Evolutionary conservation across 805 yeast genomes (phyloP).

Genomic region (Metschnikowia dekortorum): DNA sequence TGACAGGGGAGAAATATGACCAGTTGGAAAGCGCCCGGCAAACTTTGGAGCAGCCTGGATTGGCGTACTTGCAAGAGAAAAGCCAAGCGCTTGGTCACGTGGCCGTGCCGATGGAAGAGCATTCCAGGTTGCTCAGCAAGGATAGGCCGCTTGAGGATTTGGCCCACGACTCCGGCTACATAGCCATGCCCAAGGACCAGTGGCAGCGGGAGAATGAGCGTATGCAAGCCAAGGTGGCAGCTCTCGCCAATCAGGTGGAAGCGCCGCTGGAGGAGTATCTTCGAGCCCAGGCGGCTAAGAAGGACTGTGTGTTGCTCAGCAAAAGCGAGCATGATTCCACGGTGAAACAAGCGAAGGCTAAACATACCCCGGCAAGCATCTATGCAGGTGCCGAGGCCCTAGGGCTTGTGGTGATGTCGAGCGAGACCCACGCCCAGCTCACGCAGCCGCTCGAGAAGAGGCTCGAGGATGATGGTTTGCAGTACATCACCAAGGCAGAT

Average conservation of each 20-base stretch:
- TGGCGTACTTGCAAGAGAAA: slow-evolving; percentile 5
- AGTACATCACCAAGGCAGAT: slow-evolving; percentile 8
- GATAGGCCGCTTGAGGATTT: slow-evolving; percentile 5
- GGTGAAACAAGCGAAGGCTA: slow-evolving; percentile 7
- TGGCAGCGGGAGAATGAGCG: slow-evolving; percentile 4
- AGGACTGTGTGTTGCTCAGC: slow-evolving; percentile 2
- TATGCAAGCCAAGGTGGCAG: slow-evolving; percentile 2
- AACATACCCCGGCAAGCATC: slow-evolving; percentile 21
- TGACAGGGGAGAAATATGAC: slow-evolving; percentile 8
- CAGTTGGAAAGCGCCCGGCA: slow-evolving; percentile 5
- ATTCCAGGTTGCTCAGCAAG: not conserved
- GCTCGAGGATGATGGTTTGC: slow-evolving; percentile 9
- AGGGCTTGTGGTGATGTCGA: slow-evolving; percentile 8
- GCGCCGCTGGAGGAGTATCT: slow-evolving; percentile 14
- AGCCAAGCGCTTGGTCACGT: slow-evolving; percentile 3
- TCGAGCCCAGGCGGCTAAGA: slow-evolving; percentile 5
- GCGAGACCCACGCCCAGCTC: not conserved
- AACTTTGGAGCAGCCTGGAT: slow-evolving; percentile 1
- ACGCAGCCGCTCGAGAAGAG: slow-evolving; percentile 9
- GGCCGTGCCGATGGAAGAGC: slow-evolving; percentile 1
- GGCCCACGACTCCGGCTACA: slow-evolving; percentile 8
- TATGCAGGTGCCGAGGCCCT: slow-evolving; percentile 20
- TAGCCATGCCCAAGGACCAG: slow-evolving; percentile 1
- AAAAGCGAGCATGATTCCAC: slow-evolving; percentile 9
- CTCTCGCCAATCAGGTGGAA: not conserved